Evolutionary conservation across 306 rosid species (phyloP).

Genomic region (Quercus alba): DNA sequence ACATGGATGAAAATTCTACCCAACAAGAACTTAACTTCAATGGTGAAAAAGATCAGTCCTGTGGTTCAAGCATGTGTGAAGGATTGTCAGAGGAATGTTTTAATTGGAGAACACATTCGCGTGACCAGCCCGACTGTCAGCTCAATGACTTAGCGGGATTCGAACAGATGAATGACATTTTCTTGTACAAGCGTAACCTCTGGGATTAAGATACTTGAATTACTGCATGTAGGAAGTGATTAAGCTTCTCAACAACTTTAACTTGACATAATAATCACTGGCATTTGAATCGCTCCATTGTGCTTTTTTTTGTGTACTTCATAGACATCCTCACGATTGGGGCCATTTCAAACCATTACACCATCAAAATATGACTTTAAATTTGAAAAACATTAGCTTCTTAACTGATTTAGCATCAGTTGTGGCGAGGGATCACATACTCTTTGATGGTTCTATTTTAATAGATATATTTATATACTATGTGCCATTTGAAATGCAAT

Average conservation of each 20-base stretch:
- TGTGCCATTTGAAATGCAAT: constrained; percentile 3
- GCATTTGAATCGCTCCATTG: constrained; percentile 49
- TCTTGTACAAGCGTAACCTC: constrained; percentile 74
- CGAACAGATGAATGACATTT: constrained; percentile 60
- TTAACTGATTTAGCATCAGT: constrained; percentile 7
- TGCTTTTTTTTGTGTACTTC: constrained; percentile 36
- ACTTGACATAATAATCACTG: constrained; percentile 28
- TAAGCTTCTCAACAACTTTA: constrained; percentile 38
- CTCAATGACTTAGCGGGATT: constrained; percentile 55
- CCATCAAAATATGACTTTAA: constrained; percentile 25
- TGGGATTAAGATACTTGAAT: constrained; percentile 63
- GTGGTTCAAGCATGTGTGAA: constrained; percentile 52
- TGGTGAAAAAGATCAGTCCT: constrained; percentile 40
- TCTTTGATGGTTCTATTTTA: constrained; percentile 10
- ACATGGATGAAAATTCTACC: constrained; percentile 26
- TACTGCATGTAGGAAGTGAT: constrained; percentile 49
- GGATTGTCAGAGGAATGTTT: constrained; percentile 44
- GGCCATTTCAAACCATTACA: constrained; percentile 25
- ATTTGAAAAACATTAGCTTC: constrained; percentile 25
- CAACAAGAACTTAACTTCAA: constrained; percentile 33
- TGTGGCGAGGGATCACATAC: constrained; percentile 33
- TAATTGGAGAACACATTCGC: constrained; percentile 28
- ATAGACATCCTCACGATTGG: constrained; percentile 25
- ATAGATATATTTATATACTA: constrained; percentile 9
- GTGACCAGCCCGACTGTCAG: constrained; percentile 32